Base-by-base conservation (phyloP, 495 filamentous ascomycete genomes). In the Melanomma pulvis-pyrius region DNA sequence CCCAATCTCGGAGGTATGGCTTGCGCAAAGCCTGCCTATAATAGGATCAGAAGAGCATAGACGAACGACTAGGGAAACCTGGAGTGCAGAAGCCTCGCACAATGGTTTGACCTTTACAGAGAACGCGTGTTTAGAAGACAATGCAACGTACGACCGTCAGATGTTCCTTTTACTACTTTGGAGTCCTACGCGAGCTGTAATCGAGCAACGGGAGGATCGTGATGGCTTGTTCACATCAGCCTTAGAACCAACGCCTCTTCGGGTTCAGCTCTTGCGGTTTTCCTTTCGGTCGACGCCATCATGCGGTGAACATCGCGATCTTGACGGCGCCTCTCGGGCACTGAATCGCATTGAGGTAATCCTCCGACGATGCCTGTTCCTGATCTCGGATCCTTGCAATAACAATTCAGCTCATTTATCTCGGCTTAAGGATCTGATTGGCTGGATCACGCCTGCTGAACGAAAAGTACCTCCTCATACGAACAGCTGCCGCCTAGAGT, bases 11-110 rank as follows among this genome's bases (percentile, higher is more conserved):
- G 22, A 21, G 19, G 29, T 53, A 51, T 50, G 25, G 46, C 36
- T n/a, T 47, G 24, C 21, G 21, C 63, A 47, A 66, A 60, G 63
- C 63, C 19, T 59, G 63, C 34, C 63, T 60, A 66, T 66, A 66
- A 28, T 30, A 55, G n/a, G 4, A 34, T 28, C 49, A 55, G 29
- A 25, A 57, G 12, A 54, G 59, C 2, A 21, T 39, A 34, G 26
- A 61, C 15, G 22, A 41, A 52, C 30, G 59, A 21, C 28, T 21
- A 26, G 19, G 46, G 30, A 52, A 57, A 34, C 53, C 39, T 44
- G 39, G 39, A 44, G 39, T n/a, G 39, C 39, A 44, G 39, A 44
- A 44, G 39, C 39, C 39, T 44, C 39, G 39, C 9, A 44, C 17
- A 15, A n/a, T 44, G 39, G 39, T 44, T 44, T 44, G 39, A n/a